A percentile compares a stretch with the other conserved stretches of the same genome.
Conservation (phyloP, 257 asterid genomes). For the Agastache rugosa region DNA sequence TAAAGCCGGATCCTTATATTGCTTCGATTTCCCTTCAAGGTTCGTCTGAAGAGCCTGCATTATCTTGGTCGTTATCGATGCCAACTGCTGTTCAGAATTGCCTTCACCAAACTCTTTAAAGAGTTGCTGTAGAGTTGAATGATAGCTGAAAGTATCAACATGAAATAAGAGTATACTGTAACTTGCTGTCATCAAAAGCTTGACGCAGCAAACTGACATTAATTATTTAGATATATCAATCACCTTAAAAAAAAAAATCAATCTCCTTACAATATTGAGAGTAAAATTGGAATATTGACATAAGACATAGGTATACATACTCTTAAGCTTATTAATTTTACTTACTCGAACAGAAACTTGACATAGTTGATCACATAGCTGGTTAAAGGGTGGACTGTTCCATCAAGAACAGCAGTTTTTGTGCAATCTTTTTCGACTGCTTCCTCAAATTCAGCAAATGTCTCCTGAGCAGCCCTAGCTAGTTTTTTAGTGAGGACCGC, state of each 20-base stretch:
- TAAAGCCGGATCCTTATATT: conserved; percentile 91
- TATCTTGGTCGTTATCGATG: conserved; percentile 71
- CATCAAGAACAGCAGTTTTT: conserved; percentile 95
- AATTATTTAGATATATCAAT: background rate
- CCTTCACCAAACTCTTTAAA: conserved; percentile 62
- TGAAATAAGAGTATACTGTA: conserved; percentile 22
- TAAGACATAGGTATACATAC: background rate
- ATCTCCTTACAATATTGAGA: background rate
- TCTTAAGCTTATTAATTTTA: conserved; percentile 4
- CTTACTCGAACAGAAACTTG: conserved; percentile 93
- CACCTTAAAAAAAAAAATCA: background rate
- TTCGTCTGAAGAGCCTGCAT: conserved; percentile 91
- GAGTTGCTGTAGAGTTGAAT: conserved; percentile 83
- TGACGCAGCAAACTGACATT: conserved; percentile 4
- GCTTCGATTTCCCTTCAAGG: conserved; percentile 93
- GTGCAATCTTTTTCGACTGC: conserved; percentile 98
- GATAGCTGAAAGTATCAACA: conserved; percentile 68
- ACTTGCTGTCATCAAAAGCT: conserved; percentile 27
- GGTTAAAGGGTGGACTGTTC: conserved; percentile 97
- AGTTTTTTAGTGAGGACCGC: conserved; percentile 65
- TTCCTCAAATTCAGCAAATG: conserved; percentile 93
- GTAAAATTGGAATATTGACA: too few species aligned
- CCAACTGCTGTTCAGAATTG: conserved; percentile 68
- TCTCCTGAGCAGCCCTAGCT: conserved; percentile 94
- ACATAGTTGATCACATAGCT: conserved; percentile 96